Evolutionary conservation across 2,329 filamentous ascomycete species (phyloP), one percentile per base, ranked within the genome.

Genomic region (Cordyceps sp.): DNA sequence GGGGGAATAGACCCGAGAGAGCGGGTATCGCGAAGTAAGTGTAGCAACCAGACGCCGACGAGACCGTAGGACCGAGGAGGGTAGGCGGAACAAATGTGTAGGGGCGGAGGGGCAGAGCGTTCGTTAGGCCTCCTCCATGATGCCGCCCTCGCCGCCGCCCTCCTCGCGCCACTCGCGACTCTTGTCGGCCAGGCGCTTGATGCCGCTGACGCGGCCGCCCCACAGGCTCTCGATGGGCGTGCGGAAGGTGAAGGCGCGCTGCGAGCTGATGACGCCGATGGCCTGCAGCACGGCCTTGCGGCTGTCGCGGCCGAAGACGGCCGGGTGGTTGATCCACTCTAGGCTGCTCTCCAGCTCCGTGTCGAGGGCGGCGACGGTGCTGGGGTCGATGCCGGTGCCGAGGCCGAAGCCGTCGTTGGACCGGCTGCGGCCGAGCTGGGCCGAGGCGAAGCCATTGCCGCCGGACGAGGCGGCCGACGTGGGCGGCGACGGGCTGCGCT

Each of bases 251-350:
- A 88, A 93, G 10, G 80, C 86, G 29, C 90, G 72, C 57, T 98
- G 90, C 6, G 82, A 92, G 47, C 82, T 90, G 44, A 98, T 94
- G 38, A 96, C 86, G 6, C 90, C 88, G 42, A 98, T 96, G 13
- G 86, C 84, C 54, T 98, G 90, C 17, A 98, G 65, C 3, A 98
- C 86, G 5, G 88, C 84, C 61, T 98, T 98, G 46, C 90, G 77
- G 36, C 82, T 90, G 52, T 98, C 90, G 24, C 90, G 75, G 8
- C 81, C 78, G 50, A 98, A 98, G 3, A 96, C 83, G 2, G 86
- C 86, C 2, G 90, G 90, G 48, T 98, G 90, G 49, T 80, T 85
- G 54, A 98, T 96, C 90, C 90, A 98, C 56, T 98, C 90, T 13
- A 98, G 62, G 31, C 81, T 83, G 22, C 81, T 73, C 51, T 93